A percentile compares a stretch with the other conserved stretches of the same genome.
phyloP scores from a whole-genome alignment of 139 green algal species.

The Chlamydomonas sp. region DNA sequence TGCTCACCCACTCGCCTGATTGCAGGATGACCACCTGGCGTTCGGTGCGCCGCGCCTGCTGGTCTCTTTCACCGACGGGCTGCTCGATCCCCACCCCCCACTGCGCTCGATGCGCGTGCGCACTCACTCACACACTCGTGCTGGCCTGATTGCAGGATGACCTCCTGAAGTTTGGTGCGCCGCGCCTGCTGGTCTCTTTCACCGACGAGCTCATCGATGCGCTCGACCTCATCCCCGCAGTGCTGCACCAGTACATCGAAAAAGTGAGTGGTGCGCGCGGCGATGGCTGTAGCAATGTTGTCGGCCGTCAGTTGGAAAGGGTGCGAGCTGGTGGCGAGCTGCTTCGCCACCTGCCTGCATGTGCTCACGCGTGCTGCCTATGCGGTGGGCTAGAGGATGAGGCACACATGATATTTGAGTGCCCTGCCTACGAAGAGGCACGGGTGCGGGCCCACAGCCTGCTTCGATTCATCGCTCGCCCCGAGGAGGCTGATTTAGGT shows the following conservation, averaged over 20 bases:
- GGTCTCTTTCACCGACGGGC: neutral
- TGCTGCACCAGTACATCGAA: conserved; percentile 12
- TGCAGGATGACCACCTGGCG: neutral
- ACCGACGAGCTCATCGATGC: neutral
- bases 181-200: conserved; percentile 11
- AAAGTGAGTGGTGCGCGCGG: too few species aligned
- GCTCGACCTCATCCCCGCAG: conserved; percentile 16
- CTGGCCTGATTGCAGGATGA: neutral
- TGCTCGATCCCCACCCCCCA: neutral
- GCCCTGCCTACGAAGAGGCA: too few species aligned
- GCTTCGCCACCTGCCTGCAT: too few species aligned
- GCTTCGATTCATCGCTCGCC: too few species aligned
- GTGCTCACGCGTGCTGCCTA: too few species aligned
- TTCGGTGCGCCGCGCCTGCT: conserved; percentile 5
- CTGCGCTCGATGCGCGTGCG: conserved; percentile 1
- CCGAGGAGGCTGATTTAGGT: too few species aligned
- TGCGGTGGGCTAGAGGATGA: too few species aligned
- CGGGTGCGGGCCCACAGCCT: too few species aligned
- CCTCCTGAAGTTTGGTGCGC: neutral
- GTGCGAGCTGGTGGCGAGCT: neutral
- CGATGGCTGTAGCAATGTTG: too few species aligned
- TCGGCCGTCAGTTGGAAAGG: too few species aligned
- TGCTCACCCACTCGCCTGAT: neutral
- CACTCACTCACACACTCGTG: neutral
- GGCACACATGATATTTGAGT: too few species aligned